Evolutionary conservation across 2,329 filamentous ascomycete species (phyloP).

Genomic region (Talaromyces albobiverticillius): DNA sequence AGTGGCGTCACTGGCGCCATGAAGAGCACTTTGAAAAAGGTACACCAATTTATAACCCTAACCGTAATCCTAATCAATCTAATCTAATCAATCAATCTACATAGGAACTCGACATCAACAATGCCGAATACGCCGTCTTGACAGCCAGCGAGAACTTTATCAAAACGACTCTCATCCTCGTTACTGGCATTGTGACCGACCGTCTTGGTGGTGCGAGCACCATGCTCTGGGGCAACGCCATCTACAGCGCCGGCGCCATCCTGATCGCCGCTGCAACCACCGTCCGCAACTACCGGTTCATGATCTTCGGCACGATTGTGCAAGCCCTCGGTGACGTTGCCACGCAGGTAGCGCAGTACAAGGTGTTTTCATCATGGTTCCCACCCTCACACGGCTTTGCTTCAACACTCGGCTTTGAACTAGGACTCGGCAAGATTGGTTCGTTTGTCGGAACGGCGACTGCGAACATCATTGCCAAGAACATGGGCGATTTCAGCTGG

Average conservation of each 20-base stretch:
- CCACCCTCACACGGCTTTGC: slow-evolving; percentile 61
- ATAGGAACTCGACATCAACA: slow-evolving; percentile 55
- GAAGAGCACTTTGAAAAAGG: slow-evolving; percentile 61
- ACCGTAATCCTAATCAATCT: slow-evolving; percentile 1
- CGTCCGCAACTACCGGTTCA: slow-evolving; percentile 57
- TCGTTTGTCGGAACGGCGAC: slow-evolving; percentile 58
- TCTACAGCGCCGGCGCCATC: slow-evolving; percentile 58
- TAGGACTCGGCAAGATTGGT: slow-evolving; percentile 54
- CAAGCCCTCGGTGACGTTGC: slow-evolving; percentile 61
- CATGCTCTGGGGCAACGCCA: slow-evolving; percentile 48
- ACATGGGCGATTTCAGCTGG: slow-evolving; percentile 60
- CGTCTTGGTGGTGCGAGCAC: slow-evolving; percentile 56
- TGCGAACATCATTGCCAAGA: slow-evolving; percentile 55
- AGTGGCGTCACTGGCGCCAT: slow-evolving; percentile 60
- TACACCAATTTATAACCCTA: slow-evolving; percentile 11
- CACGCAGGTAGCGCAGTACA: slow-evolving; percentile 63
- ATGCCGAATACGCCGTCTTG: slow-evolving; percentile 58
- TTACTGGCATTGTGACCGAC: slow-evolving; percentile 57
- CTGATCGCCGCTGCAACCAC: slow-evolving; percentile 58
- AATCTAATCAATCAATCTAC: neutral
- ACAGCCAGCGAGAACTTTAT: slow-evolving; percentile 63
- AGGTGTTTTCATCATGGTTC: slow-evolving; percentile 65
- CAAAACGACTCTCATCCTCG: slow-evolving; percentile 54
- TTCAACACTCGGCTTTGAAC: slow-evolving; percentile 59
- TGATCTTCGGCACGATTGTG: slow-evolving; percentile 57